These are phyloP conservation scores for Panaeolus papilionaceus DNA, from an alignment of 768 basidiomycete species.

Conservation along the genomic window DNA sequence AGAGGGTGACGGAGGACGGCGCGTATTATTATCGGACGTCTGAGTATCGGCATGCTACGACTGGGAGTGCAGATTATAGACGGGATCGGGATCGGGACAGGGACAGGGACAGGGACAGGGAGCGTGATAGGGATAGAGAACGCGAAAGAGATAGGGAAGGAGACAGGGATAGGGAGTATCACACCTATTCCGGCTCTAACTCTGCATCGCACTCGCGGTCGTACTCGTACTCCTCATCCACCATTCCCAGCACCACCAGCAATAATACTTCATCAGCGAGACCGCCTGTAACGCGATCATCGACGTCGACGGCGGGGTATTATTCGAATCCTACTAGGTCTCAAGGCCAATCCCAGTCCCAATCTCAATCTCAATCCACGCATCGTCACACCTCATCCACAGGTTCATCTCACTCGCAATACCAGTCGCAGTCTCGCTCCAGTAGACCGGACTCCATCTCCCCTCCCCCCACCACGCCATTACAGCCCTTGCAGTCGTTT, in stretches of 20 bases:
- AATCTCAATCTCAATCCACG: background rate
- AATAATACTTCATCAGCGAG: background rate
- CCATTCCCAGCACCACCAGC: background rate
- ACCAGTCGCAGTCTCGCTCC: background rate
- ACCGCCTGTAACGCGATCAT: background rate
- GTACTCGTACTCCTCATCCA: background rate
- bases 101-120: background rate
- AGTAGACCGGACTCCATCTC: too few species aligned
- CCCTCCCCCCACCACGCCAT: too few species aligned
- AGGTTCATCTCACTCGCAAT: background rate
- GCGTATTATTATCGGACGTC: background rate
- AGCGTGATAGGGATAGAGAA: background rate
- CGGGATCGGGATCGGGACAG: background rate
- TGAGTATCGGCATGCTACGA: background rate
- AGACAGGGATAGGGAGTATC: background rate
- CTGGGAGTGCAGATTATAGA: background rate
- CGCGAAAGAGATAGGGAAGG: background rate
- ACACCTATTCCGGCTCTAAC: background rate
- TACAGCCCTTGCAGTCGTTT: conserved; percentile 23
- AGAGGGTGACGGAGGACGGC: conserved; percentile 2
- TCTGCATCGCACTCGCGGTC: background rate
- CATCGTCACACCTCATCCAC: background rate
- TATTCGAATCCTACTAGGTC: background rate
- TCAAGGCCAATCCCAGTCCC: too few species aligned
- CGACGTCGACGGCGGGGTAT: background rate